phyloP scores from a whole-genome alignment of 257 asterid species.

The Orobanche coerulescens region DNA sequence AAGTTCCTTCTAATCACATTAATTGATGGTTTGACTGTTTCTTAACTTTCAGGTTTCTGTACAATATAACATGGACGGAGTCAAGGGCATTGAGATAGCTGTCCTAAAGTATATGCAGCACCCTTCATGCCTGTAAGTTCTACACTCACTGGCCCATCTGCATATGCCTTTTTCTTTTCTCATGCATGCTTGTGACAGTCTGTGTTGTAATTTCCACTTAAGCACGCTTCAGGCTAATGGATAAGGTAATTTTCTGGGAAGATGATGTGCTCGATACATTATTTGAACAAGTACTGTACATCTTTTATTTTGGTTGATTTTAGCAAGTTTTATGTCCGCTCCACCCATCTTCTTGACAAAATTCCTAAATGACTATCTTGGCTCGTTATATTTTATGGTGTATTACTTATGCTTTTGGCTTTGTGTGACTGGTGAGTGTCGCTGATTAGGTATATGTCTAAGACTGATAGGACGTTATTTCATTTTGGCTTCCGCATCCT shows the following conservation, averaged over 20 bases:
- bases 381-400: too few relatives aligned
- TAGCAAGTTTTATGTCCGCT: too few relatives aligned
- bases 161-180: constrained; percentile 8
- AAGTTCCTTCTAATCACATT: constrained; percentile 10
- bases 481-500: too few relatives aligned
- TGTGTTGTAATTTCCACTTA: neutral
- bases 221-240: neutral
- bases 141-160: constrained; percentile 12
- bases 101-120: constrained; percentile 55
- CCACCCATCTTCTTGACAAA: too few relatives aligned
- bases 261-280: neutral
- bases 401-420: too few relatives aligned
- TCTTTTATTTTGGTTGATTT: neutral
- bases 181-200: constrained; percentile 3
- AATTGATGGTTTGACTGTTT: neutral
- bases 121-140: constrained; percentile 61
- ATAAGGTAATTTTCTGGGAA: neutral
- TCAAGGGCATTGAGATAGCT: constrained; percentile 33
- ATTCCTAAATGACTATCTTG: too few relatives aligned
- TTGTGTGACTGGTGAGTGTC: too few relatives aligned
- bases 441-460: too few relatives aligned
- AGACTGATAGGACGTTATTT: too few relatives aligned
- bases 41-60: constrained; percentile 40
- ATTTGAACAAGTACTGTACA: neutral
- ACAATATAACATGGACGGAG: constrained; percentile 36